Conservation (phyloP, 2,329 filamentous ascomycete genomes). For the Didymella glomerata region DNA sequence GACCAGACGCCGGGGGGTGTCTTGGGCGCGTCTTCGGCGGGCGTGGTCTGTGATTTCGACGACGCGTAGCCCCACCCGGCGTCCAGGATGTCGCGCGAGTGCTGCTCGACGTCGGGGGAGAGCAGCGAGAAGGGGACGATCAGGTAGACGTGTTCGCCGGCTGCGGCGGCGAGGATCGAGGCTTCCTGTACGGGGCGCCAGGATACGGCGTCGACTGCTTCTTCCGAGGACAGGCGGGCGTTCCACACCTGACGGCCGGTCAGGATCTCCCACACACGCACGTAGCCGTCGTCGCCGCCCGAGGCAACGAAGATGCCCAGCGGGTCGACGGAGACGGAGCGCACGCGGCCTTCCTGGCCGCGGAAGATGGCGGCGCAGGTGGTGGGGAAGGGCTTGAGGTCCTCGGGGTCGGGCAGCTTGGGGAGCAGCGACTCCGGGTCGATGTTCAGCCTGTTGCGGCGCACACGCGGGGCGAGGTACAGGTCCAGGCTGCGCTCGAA, state of each 20-base stretch:
- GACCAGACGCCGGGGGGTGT: conserved; percentile 83
- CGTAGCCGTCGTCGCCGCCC: conserved; percentile 92
- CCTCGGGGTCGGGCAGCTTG: conserved; percentile 90
- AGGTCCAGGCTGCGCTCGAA: conserved; percentile 96
- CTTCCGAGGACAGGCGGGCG: conserved; percentile 76
- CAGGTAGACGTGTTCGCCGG: conserved; percentile 85
- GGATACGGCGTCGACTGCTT: conserved; percentile 83
- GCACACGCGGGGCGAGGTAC: conserved; percentile 90
- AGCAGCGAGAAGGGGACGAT: conserved; percentile 73
- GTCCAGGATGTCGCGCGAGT: conserved; percentile 79
- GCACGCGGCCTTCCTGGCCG: conserved; percentile 87
- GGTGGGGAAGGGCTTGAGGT: conserved; percentile 93
- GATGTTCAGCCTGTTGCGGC: conserved; percentile 94
- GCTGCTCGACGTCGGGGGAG: conserved; percentile 75
- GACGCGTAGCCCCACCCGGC: conserved; percentile 94
- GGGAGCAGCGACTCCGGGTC: conserved; percentile 92
- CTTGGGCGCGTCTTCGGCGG: conserved; percentile 69
- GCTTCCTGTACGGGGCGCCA: conserved; percentile 89
- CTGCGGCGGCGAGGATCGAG: conserved; percentile 81
- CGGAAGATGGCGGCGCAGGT: conserved; percentile 85
- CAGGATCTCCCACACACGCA: conserved; percentile 86
- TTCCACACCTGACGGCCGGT: conserved; percentile 90
- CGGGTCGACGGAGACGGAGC: conserved; percentile 84
- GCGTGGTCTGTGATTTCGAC: conserved; percentile 61
- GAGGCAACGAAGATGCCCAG: conserved; percentile 86